Base-by-base conservation (phyloP, 768 basidiomycete genomes). In the Amanita rubescens region DNA sequence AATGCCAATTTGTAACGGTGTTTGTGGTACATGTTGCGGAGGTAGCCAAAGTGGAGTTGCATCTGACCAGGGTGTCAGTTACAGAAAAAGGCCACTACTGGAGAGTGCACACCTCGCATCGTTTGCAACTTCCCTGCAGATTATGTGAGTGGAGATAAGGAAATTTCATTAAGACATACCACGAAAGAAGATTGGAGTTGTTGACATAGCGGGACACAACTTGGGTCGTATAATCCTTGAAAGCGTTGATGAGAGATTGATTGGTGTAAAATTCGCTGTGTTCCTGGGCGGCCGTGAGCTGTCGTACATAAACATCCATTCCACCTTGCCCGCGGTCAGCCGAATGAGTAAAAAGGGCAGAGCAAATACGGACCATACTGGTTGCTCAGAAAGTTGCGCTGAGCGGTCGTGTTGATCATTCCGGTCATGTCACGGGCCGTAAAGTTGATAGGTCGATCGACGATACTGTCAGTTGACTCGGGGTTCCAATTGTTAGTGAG, bases 401-500 rank as follows among this genome's bases (percentile, higher is more conserved):
- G 77, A 12, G 72, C 59, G 3, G 69, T 62, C 35, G 72, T 63
- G 12, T 57, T 59, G 8, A 46, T 52, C 12, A 20, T 5, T 3
- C 3, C n/a, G 12, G 59, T 59, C 15, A 67, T 60, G 58, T 71
- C 71, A 22, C 71, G 68, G 27, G 56, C 52, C 8, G 58, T 55
- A n/a, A 60, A 50, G 27, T 55, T 56, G 41, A 59, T 57, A 19
- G 56, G 51, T 19, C 60, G 47, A 22, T 61, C 58, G 22, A 61
- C 52, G n/a, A 51, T 56, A 12, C 62, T 59, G 58, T 60, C 62
- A 6, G 66, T 55, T 17, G 72, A 71, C 7, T 63, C 61, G 0
- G 79, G 80, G 59, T 75, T 76, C 79, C 76, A 82, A 59, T 77
- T 82, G 62, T 84, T 85, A 39, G 83, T 84, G 39, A 85, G 72